Evolutionary conservation across 2,329 filamentous ascomycete species (phyloP), one percentile per base, ranked within the genome.

Genomic region (Cordyceps militaris): DNA sequence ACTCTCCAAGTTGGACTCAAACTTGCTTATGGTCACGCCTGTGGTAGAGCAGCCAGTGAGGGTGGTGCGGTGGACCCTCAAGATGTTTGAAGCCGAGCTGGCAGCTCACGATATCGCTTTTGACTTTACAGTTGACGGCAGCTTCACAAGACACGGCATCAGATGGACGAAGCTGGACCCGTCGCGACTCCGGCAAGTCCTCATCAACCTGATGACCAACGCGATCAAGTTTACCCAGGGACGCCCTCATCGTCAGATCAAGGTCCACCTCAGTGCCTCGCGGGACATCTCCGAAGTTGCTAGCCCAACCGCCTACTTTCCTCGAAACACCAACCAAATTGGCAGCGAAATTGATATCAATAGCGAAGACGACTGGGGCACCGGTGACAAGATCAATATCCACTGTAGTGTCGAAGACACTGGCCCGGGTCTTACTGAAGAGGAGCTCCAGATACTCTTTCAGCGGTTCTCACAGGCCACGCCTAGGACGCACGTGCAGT

Each of bases 81-180:
- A 89, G 68, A 90, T 93, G 84, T 91, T 91, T 64, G 87, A 91
- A 70, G 79, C 86, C 9, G 88, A 93, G 67, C 72, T 93, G 14
- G 78, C 83, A 47, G 85, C 85, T 8, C 86, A 89, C 59, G 83
- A 85, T 44, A 92, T 93, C 60, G 78, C 83, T 54, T 82, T 91
- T 70, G 79, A 84, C 40, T 88, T 91, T 63, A 76, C 78, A 1
- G 80, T 91, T 42, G 84, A 89, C 63, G 78, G 85, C 46, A 85
- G 85, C 0, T 90, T 88, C 67, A 75, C 80, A 14, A 76, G 81
- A 16, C 71, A 91, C 48, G 77, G 77, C 3, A 76, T 91, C 32
- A 82, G 88, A 61, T 90, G 86, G 85, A 85, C 87, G 42, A 87
- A 81, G 61, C 75, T 92, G 42, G 89, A 93, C 66, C 88, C 89